Evolutionary conservation across 2,329 filamentous ascomycete species (phyloP).

Genomic region (Parastagonospora nodorum): DNA sequence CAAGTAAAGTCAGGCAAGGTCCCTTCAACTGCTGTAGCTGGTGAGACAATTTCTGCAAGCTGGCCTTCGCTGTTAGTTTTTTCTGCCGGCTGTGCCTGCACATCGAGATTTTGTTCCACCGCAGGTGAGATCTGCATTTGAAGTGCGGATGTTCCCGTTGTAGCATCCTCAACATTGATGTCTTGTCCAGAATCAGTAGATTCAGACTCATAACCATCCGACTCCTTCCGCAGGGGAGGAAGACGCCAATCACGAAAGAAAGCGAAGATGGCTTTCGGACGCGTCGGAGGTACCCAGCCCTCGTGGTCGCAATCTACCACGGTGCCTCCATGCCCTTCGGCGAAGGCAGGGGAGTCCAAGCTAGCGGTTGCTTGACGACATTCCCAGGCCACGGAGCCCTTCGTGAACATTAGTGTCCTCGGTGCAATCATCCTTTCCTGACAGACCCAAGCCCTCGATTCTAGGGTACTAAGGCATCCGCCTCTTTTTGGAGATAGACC

Average conservation of each 20-base stretch:
- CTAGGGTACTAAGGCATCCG: background rate
- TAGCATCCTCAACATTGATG: too few species aligned
- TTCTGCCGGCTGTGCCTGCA: background rate
- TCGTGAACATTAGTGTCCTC: background rate
- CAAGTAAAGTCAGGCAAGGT: background rate
- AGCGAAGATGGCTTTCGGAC: background rate
- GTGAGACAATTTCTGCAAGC: background rate
- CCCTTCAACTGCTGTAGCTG: background rate
- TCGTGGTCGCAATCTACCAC: background rate
- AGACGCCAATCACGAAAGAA: background rate
- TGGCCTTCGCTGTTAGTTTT: background rate
- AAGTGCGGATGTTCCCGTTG: too few species aligned
- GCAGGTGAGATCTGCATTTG: too few species aligned
- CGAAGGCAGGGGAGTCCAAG: background rate
- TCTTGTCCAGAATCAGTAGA: background rate
- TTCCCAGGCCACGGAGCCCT: background rate
- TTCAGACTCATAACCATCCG: background rate
- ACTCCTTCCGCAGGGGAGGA: background rate
- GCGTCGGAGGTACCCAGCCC: background rate
- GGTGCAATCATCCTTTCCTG: background rate
- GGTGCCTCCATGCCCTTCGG: background rate
- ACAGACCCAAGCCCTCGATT: background rate
- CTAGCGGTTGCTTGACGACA: background rate
- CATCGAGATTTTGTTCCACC: too few species aligned
- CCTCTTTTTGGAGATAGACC: background rate